Evolutionary conservation across 768 basidiomycete species (phyloP), one percentile per base, ranked within the genome.

Genomic region (Leccinellum rugosiceps): DNA sequence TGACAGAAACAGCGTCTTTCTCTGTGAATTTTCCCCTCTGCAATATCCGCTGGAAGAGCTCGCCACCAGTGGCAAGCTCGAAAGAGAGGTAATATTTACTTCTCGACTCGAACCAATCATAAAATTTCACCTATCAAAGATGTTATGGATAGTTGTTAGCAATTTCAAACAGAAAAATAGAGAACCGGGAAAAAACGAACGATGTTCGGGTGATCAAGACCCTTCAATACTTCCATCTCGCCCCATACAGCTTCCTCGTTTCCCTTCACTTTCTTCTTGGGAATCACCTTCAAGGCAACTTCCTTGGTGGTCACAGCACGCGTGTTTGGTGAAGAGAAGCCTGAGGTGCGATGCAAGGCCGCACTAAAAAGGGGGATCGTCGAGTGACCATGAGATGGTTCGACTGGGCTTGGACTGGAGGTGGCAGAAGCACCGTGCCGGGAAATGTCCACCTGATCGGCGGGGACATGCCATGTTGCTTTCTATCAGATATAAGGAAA

Each of bases 1-100:
- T 76, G 9, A 94, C 90, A 1, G 75, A 69, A 6, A 93, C 85
- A 1, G 94, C 97, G 67, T 98, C 94, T 46, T 83, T 82, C 69
- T 99, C 97, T 0, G 94, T 96, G 65, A 98, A 98, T 65, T 90
- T 95, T 14, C 97, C 97, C 58, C 80, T 83, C 59, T 87, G 76
- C 46, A 88, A 73, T 61, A 98, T 92, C 46, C 93, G 82, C 50
- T 94, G 90, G 68, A 99, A 99, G 2, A 98, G 82, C 68, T 98
- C 97, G 30, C 97, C 97, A 6, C 97, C 96, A 1, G 85, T 80
- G 0, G 94, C 96, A 9, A 98, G 87, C 72, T 98, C 93, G 66
- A 97, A 97, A 0, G 90, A 83, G n/a, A 98, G 84, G 68, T 95
- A 98, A 72, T 93, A 98, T 75, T 97, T 98, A 15, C 87, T 81